phyloP scores from a whole-genome alignment of 225 moss, liverwort and hornwort species.

The Sphagnum tenellum region DNA sequence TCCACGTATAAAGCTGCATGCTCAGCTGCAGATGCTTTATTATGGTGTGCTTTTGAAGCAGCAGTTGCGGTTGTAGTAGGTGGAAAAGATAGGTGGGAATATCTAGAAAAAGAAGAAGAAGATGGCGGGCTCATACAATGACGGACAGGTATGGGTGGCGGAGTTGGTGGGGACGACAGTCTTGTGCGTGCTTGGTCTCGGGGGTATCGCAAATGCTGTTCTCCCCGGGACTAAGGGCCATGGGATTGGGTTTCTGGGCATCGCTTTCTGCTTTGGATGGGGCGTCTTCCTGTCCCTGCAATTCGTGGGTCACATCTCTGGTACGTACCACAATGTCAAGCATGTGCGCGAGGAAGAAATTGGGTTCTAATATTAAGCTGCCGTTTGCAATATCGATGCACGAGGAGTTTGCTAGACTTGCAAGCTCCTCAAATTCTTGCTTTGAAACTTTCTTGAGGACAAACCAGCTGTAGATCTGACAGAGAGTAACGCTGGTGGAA shows the following conservation, averaged over 20 bases:
- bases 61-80: too few relatives aligned
- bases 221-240: slow-evolving; percentile 51
- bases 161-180: slow-evolving; percentile 32
- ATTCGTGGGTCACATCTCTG: slow-evolving; percentile 36
- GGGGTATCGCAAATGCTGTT: slow-evolving; percentile 42
- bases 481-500: neutral
- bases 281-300: slow-evolving; percentile 42
- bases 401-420: too few relatives aligned
- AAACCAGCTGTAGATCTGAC: neutral
- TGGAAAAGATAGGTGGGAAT: too few relatives aligned
- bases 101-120: too few relatives aligned
- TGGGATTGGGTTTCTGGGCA: slow-evolving; percentile 44
- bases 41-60: too few relatives aligned
- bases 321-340: slow-evolving; percentile 2
- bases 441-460: neutral
- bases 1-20: too few relatives aligned
- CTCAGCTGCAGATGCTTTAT: too few relatives aligned
- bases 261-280: slow-evolving; percentile 47
- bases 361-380: neutral
- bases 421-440: too few relatives aligned
- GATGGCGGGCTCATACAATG: slow-evolving; percentile 2
- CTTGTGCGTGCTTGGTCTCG: slow-evolving; percentile 26
- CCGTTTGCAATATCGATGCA: neutral
- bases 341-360: too few relatives aligned
- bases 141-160: slow-evolving; percentile 29